Evolutionary conservation across 2,329 filamentous ascomycete species (phyloP), one percentile per base, ranked within the genome.

Genomic region (Fusarium paranaense): DNA sequence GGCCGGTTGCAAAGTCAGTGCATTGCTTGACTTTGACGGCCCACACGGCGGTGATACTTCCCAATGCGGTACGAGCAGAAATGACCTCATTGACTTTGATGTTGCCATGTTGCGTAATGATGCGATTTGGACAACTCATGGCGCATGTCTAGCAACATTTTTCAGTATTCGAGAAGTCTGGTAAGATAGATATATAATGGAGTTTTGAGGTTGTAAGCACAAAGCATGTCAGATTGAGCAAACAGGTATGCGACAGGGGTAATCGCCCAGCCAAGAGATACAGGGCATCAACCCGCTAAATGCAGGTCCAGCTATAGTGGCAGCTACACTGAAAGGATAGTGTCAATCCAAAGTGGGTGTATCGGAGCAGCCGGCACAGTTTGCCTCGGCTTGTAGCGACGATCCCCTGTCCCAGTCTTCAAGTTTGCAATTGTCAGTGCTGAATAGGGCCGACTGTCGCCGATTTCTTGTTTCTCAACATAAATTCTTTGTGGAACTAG

Each of bases 21-120:
- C 52, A 47, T 62, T 66, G 59, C 30, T 40, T 20, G 5, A 14
- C 37, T 63, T 40, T 45, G 32, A 62, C 11, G 71, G 27, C 71
- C 72, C 72, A 74, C 72, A 54, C 11, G 37, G 5, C 72, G 72
- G 72, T 72, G 54, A 66, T 72, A 61, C 50, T 72, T 72, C 72
- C 72, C 20, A 25, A 74, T 70, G 72, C 50, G 72, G 72, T 7
- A 67, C 62, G 16, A 22, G 32, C 37, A 35, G 30, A 30, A 50
- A 70, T 73, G 56, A 73, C 50, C 38, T 72, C 45, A 66, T 61
- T 32, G 30, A 58, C 56, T 78, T 38, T 58, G 20, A 47, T 47
- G 45, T 47, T 52, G 18, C 18, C 30, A 37, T 57, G 25, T 32
- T 38, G 37, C 11, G 22, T 27, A 20, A 42, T 60, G n/a, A 42